A percentile compares a stretch with the other conserved stretches of the same genome.
Evolutionary conservation across 2,329 filamentous ascomycete species (phyloP).

Genomic region (Colletotrichum truncatum): DNA sequence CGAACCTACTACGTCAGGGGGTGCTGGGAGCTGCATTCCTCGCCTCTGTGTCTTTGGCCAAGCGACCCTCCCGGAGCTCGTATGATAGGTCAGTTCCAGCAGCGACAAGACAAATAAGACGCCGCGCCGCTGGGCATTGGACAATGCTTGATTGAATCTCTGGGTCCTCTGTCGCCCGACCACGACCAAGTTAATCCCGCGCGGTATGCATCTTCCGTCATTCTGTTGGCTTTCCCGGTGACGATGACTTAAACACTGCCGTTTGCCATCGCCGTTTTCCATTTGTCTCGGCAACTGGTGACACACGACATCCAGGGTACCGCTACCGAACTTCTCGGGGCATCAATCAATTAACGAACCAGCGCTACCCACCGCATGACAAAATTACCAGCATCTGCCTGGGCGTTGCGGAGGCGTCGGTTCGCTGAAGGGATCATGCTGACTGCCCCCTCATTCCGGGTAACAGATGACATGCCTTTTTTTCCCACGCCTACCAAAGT

Average conservation of each 20-base stretch:
- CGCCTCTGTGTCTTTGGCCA: conserved; percentile 12
- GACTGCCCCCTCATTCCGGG: background rate
- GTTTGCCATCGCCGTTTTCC: too few relatives aligned
- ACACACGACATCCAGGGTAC: background rate
- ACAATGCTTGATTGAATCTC: background rate
- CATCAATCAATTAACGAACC: background rate
- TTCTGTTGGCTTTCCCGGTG: background rate
- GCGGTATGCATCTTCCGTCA: background rate
- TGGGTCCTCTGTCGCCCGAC: background rate
- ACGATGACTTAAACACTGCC: background rate
- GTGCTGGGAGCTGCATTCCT: background rate
- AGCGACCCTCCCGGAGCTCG: background rate
- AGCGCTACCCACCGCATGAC: background rate
- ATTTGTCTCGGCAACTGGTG: background rate
- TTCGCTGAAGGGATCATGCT: background rate
- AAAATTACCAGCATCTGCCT: background rate
- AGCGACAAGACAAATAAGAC: background rate
- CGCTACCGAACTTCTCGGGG: background rate
- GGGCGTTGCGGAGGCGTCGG: background rate
- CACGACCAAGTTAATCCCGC: background rate
- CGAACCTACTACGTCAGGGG: conserved; percentile 20
- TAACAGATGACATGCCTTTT: background rate
- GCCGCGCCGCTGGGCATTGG: background rate
- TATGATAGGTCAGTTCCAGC: background rate
- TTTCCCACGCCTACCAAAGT: too few relatives aligned